Percentiles rank a stretch among this genome's conserved stretches.
These are phyloP conservation scores for Lasiosphaeria hispida DNA, from an alignment of 495 filamentous ascomycete species.

Conservation along the genomic window DNA sequence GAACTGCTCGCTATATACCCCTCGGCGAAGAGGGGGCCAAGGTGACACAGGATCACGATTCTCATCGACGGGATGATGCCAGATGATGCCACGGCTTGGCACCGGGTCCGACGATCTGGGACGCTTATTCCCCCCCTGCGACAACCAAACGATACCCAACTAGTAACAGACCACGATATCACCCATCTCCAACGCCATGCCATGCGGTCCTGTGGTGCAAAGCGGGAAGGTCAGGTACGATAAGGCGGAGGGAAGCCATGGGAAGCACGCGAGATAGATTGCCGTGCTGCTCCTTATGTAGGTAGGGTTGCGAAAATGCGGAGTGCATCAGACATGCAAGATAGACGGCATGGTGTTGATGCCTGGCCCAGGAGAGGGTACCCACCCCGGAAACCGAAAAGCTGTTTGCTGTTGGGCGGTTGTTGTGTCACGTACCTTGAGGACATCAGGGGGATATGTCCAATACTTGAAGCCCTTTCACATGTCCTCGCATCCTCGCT, in stretches of 20 bases:
- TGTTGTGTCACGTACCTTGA: too few species aligned
- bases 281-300: too few species aligned
- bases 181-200: conserved; percentile 1
- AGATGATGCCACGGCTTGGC: conserved; percentile 7
- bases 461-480: too few species aligned
- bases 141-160: not conserved
- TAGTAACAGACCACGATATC: not conserved
- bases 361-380: too few species aligned
- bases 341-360: too few species aligned
- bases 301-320: too few species aligned
- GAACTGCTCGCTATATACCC: too few species aligned
- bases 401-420: too few species aligned
- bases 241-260: not conserved
- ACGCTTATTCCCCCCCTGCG: not conserved
- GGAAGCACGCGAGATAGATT: not conserved
- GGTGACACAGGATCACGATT: conserved; percentile 3
- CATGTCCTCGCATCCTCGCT: too few species aligned
- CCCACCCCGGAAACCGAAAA: too few species aligned
- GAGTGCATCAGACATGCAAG: too few species aligned
- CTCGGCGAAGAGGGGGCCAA: not conserved
- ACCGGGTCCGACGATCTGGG: not conserved
- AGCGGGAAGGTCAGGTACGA: not conserved
- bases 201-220: not conserved
- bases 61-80: not conserved
- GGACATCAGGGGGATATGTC: too few species aligned